Conservation (phyloP, 179 eudicot species). For the Carnegiea gigantea region DNA sequence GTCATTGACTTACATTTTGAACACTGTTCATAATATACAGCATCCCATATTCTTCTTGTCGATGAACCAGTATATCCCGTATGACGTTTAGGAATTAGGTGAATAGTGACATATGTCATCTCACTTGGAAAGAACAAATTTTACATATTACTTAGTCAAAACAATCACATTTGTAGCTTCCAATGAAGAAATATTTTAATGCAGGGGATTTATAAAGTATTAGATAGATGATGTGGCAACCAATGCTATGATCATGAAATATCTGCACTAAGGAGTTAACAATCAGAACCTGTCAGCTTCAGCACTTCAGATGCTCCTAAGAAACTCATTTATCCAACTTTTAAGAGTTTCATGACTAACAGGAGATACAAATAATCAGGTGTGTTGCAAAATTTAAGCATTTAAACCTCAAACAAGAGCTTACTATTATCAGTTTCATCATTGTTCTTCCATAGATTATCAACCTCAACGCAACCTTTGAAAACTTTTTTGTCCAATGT, state of each 20-base stretch:
- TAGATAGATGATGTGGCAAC: neutral
- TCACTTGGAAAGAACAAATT: slow-evolving; percentile 54
- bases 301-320: neutral
- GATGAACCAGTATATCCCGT: slow-evolving; percentile 92
- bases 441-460: slow-evolving; percentile 91
- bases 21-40: slow-evolving; percentile 86
- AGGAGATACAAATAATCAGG: neutral
- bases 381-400: neutral
- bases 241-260: neutral
- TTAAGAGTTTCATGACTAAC: neutral
- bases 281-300: neutral
- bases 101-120: slow-evolving; percentile 94
- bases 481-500: slow-evolving; percentile 73
- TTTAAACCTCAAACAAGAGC: slow-evolving; percentile 16
- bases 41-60: slow-evolving; percentile 96
- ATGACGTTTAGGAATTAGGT: slow-evolving; percentile 76
- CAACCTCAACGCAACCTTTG: slow-evolving; percentile 77
- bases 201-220: neutral
- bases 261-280: neutral
- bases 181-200: neutral
- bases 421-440: slow-evolving; percentile 94
- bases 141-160: slow-evolving; percentile 8
- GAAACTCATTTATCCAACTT: neutral
- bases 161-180: neutral
- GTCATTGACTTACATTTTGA: slow-evolving; percentile 62